phyloP scores from a whole-genome alignment of 2,329 filamentous ascomycete species.

The Botrytis paeoniae region DNA sequence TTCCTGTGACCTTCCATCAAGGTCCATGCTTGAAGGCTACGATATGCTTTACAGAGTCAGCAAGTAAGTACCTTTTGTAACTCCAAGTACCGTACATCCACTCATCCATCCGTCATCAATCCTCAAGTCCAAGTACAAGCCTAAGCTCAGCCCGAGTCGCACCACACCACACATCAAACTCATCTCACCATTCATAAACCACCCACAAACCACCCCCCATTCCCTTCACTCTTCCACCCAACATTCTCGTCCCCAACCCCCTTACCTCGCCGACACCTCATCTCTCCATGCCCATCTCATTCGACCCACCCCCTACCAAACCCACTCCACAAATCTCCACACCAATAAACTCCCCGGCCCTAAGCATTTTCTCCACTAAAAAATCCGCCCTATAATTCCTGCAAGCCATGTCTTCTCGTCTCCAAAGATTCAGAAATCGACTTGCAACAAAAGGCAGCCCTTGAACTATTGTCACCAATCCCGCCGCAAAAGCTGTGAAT shows the following conservation, averaged over 20 bases:
- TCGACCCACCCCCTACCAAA: not conserved
- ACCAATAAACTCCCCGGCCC: slow-evolving; percentile 1
- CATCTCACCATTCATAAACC: not conserved
- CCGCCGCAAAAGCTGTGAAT: not conserved
- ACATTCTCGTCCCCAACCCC: not conserved
- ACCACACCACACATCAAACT: not conserved
- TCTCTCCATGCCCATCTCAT: not conserved
- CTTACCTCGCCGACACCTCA: not conserved
- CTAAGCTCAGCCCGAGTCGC: not conserved
- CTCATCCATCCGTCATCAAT: not conserved
- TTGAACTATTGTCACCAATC: not conserved
- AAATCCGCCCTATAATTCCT: not conserved
- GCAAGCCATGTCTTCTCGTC: slow-evolving; percentile 11
- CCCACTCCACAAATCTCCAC: not conserved
- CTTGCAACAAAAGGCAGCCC: slow-evolving; percentile 22
- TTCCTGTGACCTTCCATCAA: not conserved
- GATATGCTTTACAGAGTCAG: not conserved
- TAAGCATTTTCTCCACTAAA: not conserved
- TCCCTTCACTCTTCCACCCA: not conserved
- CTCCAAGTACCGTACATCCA: not conserved
- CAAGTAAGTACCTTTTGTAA: not conserved
- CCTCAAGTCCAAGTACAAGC: not conserved
- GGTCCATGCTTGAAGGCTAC: not conserved
- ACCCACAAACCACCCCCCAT: not conserved
- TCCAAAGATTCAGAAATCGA: slow-evolving; percentile 22